Evolutionary conservation across 495 filamentous ascomycete species (phyloP).

Genomic region (Saxispiralis lemnorum): DNA sequence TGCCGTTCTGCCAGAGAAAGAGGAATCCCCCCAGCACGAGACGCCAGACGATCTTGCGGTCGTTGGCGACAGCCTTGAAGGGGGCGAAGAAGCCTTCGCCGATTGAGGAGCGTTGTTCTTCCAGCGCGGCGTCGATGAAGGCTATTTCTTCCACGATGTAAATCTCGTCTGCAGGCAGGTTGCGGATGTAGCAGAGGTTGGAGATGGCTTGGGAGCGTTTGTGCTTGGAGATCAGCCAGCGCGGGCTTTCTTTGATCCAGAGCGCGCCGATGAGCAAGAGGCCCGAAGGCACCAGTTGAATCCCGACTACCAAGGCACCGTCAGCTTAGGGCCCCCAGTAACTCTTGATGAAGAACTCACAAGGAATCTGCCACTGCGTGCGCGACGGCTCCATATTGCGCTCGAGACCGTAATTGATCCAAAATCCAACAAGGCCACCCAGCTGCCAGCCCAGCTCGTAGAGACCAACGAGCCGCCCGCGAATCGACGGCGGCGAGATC

Average conservation of each 20-base stretch:
- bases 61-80: slow-evolving; percentile 36
- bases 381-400: slow-evolving; percentile 28
- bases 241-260: slow-evolving; percentile 41
- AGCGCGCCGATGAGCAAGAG: slow-evolving; percentile 31
- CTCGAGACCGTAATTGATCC: slow-evolving; percentile 36
- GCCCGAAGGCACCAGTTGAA: slow-evolving; percentile 39
- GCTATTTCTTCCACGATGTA: slow-evolving; percentile 51
- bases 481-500: slow-evolving; percentile 36
- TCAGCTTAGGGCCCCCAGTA: too few relatives aligned
- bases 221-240: slow-evolving; percentile 44
- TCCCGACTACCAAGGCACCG: slow-evolving; percentile 19
- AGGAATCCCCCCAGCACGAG: slow-evolving; percentile 50
- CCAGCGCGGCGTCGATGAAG: slow-evolving; percentile 41
- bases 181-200: slow-evolving; percentile 47
- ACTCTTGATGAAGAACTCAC: too few relatives aligned
- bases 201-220: slow-evolving; percentile 36
- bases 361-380: slow-evolving; percentile 39
- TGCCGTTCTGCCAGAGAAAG: slow-evolving; percentile 49
- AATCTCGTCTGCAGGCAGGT: slow-evolving; percentile 37
- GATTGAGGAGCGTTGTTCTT: slow-evolving; percentile 35
- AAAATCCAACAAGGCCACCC: slow-evolving; percentile 56
- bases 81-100: slow-evolving; percentile 52
- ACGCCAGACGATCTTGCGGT: slow-evolving; percentile 36
- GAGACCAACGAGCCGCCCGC: slow-evolving; percentile 40
- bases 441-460: slow-evolving; percentile 61